Base-by-base conservation (phyloP, 164 flowering plant genomes). In the Piper betle region DNA sequence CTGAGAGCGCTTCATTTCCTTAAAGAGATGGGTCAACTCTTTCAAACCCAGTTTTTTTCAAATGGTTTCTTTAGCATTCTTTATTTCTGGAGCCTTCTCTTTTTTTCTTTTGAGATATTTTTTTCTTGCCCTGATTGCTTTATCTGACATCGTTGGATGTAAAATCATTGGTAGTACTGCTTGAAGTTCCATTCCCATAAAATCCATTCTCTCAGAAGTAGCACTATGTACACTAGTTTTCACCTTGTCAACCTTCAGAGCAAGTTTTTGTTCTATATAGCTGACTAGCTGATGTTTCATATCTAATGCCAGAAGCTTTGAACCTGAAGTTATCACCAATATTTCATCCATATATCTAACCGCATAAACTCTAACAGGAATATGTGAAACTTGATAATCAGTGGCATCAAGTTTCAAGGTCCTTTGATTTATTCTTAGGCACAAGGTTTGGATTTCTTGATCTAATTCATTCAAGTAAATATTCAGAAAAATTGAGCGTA, bases 271-370 rank as follows among this genome's bases (percentile, higher is more conserved):
- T 69, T 86, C 95, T 56, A 90, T 70, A 66, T 71, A 73, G 50
- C 74, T 72, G 58, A 77, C 64, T 64, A 82, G 73, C 62, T 58
- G 60, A 56, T 80, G 76, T 79, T 77, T 91, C 77, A 93, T 74
- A 64, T 81, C 82, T 76, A 80, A 42, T 0, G 81, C 76, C 55
- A 84, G 68, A 65, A 66, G 53, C 72, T 86, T 93, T 4, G 95
- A 73, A 3, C 95, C 96, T 2, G 96, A 90, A 6, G 93, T 85
- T 40, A 82, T 74, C 16, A 90, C 69, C 16, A 93, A 58, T 72
- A 93, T 84, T 74, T 90, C 95, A 81, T 93, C 95, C 68, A 85
- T 80, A 68, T 88, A 93, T 75, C 99, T 85, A 62, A 90, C 84
- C 0, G 82, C 88, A 75, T 81, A 80, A 9, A 88, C 66, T 78